Evolutionary conservation across 768 basidiomycete species (phyloP), one percentile per base, ranked within the genome.

Genomic region (Aureoboletus auriporus): DNA sequence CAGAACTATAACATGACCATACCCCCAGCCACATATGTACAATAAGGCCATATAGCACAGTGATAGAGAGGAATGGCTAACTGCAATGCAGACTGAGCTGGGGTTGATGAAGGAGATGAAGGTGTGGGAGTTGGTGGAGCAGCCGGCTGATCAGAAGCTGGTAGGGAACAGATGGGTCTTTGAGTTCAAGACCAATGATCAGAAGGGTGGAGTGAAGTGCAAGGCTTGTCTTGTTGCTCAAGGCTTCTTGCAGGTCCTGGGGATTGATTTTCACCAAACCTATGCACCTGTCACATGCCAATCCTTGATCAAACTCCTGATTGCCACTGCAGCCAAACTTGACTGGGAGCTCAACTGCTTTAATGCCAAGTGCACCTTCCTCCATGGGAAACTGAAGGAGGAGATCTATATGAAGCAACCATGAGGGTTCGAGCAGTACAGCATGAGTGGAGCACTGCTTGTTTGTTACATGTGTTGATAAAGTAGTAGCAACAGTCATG

Each of bases 401-500:
- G 40, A 28, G 1, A 69, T 75, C 0, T 75, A 68, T 39, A 70
- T 75, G 65, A 31, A 46, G 6, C 70, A 73, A 50, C 72, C 72
- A 0, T 49, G 54, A 0, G 63, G 67, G 0, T 71, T 63, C 43
- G 38, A 62, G 9, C 62, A 64, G 17, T 28, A 13, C 31, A 33
- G 28, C 28, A 17, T 1, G 7, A 23, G 2, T 11, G 41, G 48
- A 8, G 16, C 7, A 7, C 27, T 37, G 13, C 30, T 49, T 0
- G 41, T 30, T 1, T 34, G 40, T 27, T 4, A 14, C 0, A 3
- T 51, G 1, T n/a, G n/a, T n/a, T n/a, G n/a, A n/a, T n/a, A n/a
- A n/a, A n/a, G n/a, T n/a, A n/a, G n/a, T n/a, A n/a, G n/a, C n/a
- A n/a, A n/a, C n/a, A n/a, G n/a, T n/a, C n/a, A n/a, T n/a, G n/a